Conservation (phyloP, 106 monocot genomes). For the Dendrobium huoshanense region DNA sequence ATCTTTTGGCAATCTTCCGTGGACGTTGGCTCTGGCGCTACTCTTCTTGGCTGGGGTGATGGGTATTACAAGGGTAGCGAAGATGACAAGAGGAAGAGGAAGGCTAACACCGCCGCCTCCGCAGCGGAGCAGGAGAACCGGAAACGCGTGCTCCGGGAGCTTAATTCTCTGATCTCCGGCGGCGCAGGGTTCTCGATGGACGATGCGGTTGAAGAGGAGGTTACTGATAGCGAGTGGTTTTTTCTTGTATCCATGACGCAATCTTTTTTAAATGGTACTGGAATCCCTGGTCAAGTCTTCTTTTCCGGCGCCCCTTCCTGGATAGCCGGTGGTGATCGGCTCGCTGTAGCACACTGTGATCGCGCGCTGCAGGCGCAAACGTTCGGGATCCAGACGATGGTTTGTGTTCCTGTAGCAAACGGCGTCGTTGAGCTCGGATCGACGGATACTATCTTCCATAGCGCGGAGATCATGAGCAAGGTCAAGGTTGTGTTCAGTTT, state of each 20-base stretch:
- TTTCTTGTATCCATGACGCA: conserved; percentile 36
- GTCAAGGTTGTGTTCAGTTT: conserved; percentile 47
- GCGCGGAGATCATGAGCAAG: conserved; percentile 21
- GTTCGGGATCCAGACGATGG: conserved; percentile 34
- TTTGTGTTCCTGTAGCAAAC: conserved; percentile 16
- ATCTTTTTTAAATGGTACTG: conserved; percentile 14
- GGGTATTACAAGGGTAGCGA: conserved; percentile 66
- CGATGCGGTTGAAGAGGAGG: conserved; percentile 11
- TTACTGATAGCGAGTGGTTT: conserved; percentile 61
- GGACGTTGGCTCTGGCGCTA: conserved; percentile 33
- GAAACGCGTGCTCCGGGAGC: conserved; percentile 59
- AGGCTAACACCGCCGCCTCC: conserved; percentile 13
- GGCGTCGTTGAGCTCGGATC: conserved; percentile 41
- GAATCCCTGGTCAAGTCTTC: conserved; percentile 20
- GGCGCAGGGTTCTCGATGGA: conserved; percentile 1
- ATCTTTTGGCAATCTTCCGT: conserved; percentile 83
- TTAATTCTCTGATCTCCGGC: conserved; percentile 54
- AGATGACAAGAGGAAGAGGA: conserved; percentile 24
- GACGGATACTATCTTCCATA: conserved; percentile 19
- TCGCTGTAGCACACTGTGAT: conserved; percentile 18
- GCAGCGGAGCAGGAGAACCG: conserved; percentile 70
- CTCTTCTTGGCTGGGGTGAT: conserved; percentile 84
- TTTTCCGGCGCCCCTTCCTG: conserved; percentile 15
- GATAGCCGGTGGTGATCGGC: conserved; percentile 16
- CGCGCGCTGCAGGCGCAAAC: conserved; percentile 22